These are phyloP conservation scores for Dryas drummondii DNA, from an alignment of 306 rosid species.

Conservation along the genomic window DNA sequence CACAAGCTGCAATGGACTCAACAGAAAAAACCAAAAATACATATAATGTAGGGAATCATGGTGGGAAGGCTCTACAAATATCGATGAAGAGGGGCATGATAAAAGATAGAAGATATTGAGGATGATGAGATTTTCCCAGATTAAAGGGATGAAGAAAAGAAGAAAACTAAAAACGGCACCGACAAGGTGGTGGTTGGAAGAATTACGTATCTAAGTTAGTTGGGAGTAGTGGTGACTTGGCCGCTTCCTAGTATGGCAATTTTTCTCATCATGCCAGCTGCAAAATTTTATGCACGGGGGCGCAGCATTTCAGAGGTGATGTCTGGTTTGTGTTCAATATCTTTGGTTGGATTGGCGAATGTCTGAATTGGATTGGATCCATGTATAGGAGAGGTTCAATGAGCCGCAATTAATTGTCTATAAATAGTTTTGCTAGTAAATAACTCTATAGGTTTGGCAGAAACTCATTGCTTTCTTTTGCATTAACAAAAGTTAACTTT, in stretches of 20 bases:
- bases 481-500: constrained; percentile 10
- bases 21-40: constrained; percentile 23
- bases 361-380: constrained; percentile 28
- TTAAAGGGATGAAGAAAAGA: constrained; percentile 15
- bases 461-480: constrained; percentile 27
- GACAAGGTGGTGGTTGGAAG: constrained; percentile 4
- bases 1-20: not conserved
- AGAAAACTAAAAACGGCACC: not conserved
- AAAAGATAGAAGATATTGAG: constrained; percentile 13
- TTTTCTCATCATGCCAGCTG: constrained; percentile 22
- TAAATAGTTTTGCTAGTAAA: constrained; percentile 41
- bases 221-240: not conserved
- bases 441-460: constrained; percentile 19
- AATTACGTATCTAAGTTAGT: not conserved
- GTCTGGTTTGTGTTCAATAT: constrained; percentile 10
- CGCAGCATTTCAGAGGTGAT: constrained; percentile 3
- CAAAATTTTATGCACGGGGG: constrained; percentile 16
- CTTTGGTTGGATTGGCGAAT: constrained; percentile 22
- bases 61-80: constrained; percentile 26
- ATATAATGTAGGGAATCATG: constrained; percentile 18
- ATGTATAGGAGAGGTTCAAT: constrained; percentile 48
- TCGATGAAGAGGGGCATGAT: constrained; percentile 22
- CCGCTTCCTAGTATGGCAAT: constrained; percentile 18
- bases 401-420: constrained; percentile 65
- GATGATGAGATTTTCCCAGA: constrained; percentile 22